Base-by-base conservation (phyloP, 2,329 filamentous ascomycete species). In the Gyromitra esculenta region DNA sequence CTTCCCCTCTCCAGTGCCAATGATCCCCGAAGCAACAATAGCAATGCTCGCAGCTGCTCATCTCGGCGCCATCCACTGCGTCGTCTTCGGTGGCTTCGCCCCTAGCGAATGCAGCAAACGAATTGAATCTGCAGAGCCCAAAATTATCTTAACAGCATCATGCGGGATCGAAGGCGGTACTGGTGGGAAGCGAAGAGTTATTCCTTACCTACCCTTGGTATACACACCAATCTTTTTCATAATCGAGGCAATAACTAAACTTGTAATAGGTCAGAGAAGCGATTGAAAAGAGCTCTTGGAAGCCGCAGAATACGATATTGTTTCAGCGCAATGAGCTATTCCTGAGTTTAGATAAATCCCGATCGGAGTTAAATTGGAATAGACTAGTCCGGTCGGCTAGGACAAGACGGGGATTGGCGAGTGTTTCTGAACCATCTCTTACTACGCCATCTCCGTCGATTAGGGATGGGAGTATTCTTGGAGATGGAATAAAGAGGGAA, bases 41-140 rank as follows among this genome's bases (percentile, higher is more conserved):
- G 94, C 92, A 8, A 93, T 96, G 79, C 88, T 97, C 2, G 94
- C 95, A 31, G 89, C 92, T 75, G 90, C 90, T 77, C 89, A 94
- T 8, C 86, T 97, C 0, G 95, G 94, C 9, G 95, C 94, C 15
- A 89, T 97, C 67, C 95, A 98, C 82, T 90, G 92, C 2, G 93
- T 97, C 3, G 95, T 98, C 2, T 97, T 97, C 83, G 95, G 95
- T 54, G 94, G 95, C 0, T 98, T 98, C 82, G 93, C 93, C 0
- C 87, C 94, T 0, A 86, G 87, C 8, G 92, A 94, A 2, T 86
- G 97, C 57, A 93, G 94, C 0, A 94, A 97, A 84, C 88, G 94
- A 35, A 97, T 98, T 79, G 93, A 97, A 65, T 91, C 92, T 0
- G 93, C 91, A 6, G 88, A 88, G 43, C 93, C 94, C 6, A 88